Conservation (phyloP, 306 rosid species). For the Sechiopsis laciniata region DNA sequence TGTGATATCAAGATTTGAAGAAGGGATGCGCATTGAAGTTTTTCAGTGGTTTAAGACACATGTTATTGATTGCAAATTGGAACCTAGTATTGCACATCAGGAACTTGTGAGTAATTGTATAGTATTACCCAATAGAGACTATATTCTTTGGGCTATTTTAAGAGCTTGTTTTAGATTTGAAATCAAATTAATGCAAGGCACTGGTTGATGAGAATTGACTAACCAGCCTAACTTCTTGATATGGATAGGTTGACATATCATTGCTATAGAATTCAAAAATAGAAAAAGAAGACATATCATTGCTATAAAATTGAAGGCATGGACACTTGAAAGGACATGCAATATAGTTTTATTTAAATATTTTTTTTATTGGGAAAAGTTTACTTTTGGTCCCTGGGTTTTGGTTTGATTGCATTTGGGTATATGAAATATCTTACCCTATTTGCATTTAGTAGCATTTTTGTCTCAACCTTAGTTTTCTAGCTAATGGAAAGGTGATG, state of each 20-base stretch:
- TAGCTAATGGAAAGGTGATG: too few species aligned
- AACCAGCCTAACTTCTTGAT: not conserved
- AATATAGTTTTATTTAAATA: not conserved
- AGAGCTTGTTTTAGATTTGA: slow-evolving; percentile 6
- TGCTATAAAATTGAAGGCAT: not conserved
- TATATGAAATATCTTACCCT: too few species aligned
- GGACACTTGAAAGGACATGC: not conserved
- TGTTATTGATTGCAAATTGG: slow-evolving; percentile 60
- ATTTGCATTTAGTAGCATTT: too few species aligned
- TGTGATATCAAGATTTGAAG: slow-evolving; percentile 51
- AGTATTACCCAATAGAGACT: not conserved
- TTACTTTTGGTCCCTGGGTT: too few species aligned
- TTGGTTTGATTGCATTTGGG: too few species aligned
- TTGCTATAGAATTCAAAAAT: too few species aligned
- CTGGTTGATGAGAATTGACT: not conserved
- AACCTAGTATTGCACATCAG: slow-evolving; percentile 66
- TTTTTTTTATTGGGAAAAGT: not conserved
- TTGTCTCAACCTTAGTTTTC: too few species aligned
- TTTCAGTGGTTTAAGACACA: slow-evolving; percentile 70
- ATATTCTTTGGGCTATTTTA: not conserved
- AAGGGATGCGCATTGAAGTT: slow-evolving; percentile 45
- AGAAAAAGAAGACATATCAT: not conserved
- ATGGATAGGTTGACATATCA: not conserved
- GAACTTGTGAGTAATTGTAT: slow-evolving; percentile 74
- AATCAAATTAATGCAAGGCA: slow-evolving; percentile 6